These are phyloP conservation scores for Diospyros lotus DNA, from an alignment of 148 eudicot species.

Conservation along the genomic window DNA sequence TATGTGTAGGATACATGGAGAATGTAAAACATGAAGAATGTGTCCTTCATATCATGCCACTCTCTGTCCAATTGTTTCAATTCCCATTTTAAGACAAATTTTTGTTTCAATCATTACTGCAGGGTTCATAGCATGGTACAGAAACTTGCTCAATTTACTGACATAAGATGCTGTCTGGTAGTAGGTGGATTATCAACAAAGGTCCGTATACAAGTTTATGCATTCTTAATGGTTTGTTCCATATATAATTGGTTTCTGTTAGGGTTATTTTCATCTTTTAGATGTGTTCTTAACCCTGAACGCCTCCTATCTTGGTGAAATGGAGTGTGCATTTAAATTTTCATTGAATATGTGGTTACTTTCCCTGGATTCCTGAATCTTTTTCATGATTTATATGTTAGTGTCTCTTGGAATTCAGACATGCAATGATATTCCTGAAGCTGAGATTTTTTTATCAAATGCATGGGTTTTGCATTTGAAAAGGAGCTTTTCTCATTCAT, in stretches of 20 bases:
- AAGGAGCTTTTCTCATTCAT: not conserved
- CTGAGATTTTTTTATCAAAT: not conserved
- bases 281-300: not conserved
- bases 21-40: not conserved
- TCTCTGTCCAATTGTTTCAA: not conserved
- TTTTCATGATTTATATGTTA: not conserved
- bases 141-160: slow-evolving; percentile 84
- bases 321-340: not conserved
- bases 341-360: not conserved
- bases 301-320: not conserved
- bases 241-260: slow-evolving; percentile 1
- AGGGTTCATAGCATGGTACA: slow-evolving; percentile 89
- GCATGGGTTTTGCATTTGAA: not conserved
- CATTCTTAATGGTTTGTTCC: not conserved
- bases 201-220: slow-evolving; percentile 40
- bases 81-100: not conserved
- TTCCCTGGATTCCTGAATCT: not conserved
- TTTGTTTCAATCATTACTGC: slow-evolving; percentile 20
- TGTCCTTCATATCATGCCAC: not conserved
- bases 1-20: not conserved
- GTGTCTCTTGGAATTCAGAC: not conserved
- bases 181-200: slow-evolving; percentile 80
- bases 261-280: not conserved
- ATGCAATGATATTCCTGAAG: not conserved
- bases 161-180: slow-evolving; percentile 82